A percentile compares a stretch with the other conserved stretches of the same genome.
phyloP scores from a whole-genome alignment of 1,284 basidiomycete species.

The Moesziomyces antarcticus region DNA sequence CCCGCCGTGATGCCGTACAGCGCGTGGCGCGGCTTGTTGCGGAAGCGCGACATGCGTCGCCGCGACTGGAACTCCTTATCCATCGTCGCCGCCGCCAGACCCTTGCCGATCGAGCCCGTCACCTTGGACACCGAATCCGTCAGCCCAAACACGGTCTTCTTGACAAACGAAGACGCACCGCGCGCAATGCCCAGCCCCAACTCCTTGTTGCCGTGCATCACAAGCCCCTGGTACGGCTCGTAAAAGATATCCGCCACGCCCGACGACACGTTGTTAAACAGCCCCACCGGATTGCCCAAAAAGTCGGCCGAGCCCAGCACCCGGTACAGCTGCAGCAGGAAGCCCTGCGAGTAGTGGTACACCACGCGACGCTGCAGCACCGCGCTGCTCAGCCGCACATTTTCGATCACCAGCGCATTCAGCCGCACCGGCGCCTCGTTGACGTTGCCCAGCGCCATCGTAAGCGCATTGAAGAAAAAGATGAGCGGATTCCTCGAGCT shows the following conservation, averaged over 20 bases:
- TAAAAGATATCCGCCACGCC: slow-evolving; percentile 99
- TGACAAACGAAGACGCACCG: slow-evolving; percentile 91
- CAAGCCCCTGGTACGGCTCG: slow-evolving; percentile 95
- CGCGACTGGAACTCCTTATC: slow-evolving; percentile 94
- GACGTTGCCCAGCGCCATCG: slow-evolving; percentile 96
- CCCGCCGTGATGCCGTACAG: slow-evolving; percentile 93
- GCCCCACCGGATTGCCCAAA: slow-evolving; percentile 81
- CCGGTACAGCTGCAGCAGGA: slow-evolving; percentile 92
- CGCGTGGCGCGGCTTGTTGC: slow-evolving; percentile 95
- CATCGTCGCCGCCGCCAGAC: slow-evolving; percentile 93
- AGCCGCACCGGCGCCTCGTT: slow-evolving; percentile 96
- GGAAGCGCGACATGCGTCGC: slow-evolving; percentile 85
- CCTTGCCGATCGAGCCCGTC: slow-evolving; percentile 96
- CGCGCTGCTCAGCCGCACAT: slow-evolving; percentile 86
- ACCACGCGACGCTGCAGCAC: slow-evolving; percentile 86
- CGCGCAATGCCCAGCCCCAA: slow-evolving; percentile 97
- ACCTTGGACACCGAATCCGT: slow-evolving; percentile 97
- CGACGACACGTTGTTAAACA: slow-evolving; percentile 98
- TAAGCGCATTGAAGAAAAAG: slow-evolving; percentile 91
- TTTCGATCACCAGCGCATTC: slow-evolving; percentile 93
- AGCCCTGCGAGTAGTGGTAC: slow-evolving; percentile 94
- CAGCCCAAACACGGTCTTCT: slow-evolving; percentile 97
- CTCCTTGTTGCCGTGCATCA: slow-evolving; percentile 96
- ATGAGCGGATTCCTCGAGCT: slow-evolving; percentile 81
- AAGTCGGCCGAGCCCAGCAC: slow-evolving; percentile 97